Evolutionary conservation across 1,284 basidiomycete species (phyloP).

Genomic region (Thelephora terrestris): DNA sequence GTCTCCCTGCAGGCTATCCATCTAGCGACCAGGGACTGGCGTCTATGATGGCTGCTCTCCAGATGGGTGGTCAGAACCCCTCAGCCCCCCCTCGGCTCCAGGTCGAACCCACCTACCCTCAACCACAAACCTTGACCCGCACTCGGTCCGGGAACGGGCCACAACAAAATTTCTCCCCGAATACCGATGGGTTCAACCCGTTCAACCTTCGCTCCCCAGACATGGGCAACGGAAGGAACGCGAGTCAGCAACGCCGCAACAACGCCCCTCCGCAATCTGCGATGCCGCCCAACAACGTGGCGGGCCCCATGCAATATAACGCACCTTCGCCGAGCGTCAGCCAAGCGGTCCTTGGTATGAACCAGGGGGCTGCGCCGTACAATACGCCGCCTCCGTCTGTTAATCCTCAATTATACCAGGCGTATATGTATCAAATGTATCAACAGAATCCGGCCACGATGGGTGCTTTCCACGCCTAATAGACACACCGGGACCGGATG

Average conservation of each 20-base stretch:
- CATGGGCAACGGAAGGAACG: slow-evolving; percentile 36
- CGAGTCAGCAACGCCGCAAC: slow-evolving; percentile 40
- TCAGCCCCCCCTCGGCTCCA: slow-evolving; percentile 66
- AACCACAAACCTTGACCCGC: slow-evolving; percentile 13
- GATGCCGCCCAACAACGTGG: slow-evolving; percentile 23
- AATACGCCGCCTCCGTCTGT: slow-evolving; percentile 46
- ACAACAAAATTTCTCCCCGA: slow-evolving; percentile 47
- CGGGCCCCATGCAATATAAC: slow-evolving; percentile 28
- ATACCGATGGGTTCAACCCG: slow-evolving; percentile 65
- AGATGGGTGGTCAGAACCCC: slow-evolving; percentile 77
- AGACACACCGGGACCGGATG: slow-evolving; percentile 1
- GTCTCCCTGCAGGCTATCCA: slow-evolving; percentile 67
- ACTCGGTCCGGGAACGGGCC: slow-evolving; percentile 38
- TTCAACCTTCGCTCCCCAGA: slow-evolving; percentile 60
- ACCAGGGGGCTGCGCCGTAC: slow-evolving; percentile 57
- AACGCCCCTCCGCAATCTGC: slow-evolving; percentile 31
- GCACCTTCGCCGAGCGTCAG: slow-evolving; percentile 49
- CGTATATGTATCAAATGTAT: slow-evolving; percentile 76
- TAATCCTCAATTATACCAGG: slow-evolving; percentile 65
- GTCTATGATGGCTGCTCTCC: slow-evolving; percentile 80
- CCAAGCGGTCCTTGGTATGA: slow-evolving; percentile 44
- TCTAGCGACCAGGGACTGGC: slow-evolving; percentile 73
- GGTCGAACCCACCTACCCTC: slow-evolving; percentile 48
- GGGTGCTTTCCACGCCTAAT: slow-evolving; percentile 63
- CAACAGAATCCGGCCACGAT: slow-evolving; percentile 62